phyloP scores from a whole-genome alignment of 192 early-diverging fungal genomes.

The Rhizoclosmatium globosum region DNA sequence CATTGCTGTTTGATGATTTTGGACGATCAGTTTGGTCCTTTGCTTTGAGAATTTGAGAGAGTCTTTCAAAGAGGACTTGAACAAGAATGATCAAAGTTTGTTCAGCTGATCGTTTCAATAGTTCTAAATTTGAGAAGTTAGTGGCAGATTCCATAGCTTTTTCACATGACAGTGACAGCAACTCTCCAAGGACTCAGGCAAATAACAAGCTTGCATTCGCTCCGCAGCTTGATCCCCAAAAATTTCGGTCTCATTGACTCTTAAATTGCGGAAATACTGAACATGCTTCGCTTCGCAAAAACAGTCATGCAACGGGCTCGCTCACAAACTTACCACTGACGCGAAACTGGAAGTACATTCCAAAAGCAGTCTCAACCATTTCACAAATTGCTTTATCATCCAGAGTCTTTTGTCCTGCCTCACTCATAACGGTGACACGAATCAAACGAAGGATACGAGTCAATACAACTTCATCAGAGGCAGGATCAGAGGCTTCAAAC shows the following conservation, averaged over 20 bases:
- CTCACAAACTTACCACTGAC: conserved; percentile 65
- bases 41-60: conserved; percentile 19
- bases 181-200: too few species aligned
- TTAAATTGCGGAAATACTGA: too few species aligned
- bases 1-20: neutral
- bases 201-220: too few species aligned
- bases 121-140: conserved; percentile 56
- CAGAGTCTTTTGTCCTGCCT: conserved; percentile 73
- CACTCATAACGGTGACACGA: conserved; percentile 69
- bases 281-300: neutral
- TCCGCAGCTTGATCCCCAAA: too few species aligned
- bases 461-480: conserved; percentile 94
- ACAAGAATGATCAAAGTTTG: conserved; percentile 80
- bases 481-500: conserved; percentile 93
- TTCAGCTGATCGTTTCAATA: conserved; percentile 78
- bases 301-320: neutral
- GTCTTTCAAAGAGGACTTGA: conserved; percentile 76
- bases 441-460: conserved; percentile 87
- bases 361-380: conserved; percentile 96
- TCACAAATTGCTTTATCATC: conserved; percentile 95
- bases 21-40: conserved; percentile 9
- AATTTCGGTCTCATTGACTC: too few species aligned
- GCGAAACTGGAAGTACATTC: conserved; percentile 95
- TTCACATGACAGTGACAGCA: too few species aligned
- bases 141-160: neutral